phyloP scores from a whole-genome alignment of 2,329 filamentous ascomycete species.

The Colletotrichum aenigma region DNA sequence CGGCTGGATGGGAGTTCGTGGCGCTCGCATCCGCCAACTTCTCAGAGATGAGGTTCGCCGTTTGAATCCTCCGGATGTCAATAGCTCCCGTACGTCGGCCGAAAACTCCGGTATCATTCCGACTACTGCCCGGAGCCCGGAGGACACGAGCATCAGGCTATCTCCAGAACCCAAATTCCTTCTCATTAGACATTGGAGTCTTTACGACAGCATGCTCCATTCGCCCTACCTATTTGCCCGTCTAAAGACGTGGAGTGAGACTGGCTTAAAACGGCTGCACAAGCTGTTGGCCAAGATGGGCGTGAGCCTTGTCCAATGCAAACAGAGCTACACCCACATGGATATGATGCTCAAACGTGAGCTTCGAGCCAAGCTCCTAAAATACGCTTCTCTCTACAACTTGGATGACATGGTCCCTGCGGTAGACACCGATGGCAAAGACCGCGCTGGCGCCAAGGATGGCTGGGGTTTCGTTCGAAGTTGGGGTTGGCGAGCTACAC shows the following conservation, averaged over 20 bases:
- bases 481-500: slow-evolving; percentile 96
- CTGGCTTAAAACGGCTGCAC: slow-evolving; percentile 84
- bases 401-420: slow-evolving; percentile 91
- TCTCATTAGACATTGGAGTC: slow-evolving; percentile 92
- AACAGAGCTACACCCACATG: slow-evolving; percentile 97
- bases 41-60: slow-evolving; percentile 93
- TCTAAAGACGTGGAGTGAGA: slow-evolving; percentile 93
- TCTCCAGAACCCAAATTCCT: slow-evolving; percentile 94
- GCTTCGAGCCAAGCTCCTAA: slow-evolving; percentile 81
- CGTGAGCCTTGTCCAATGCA: slow-evolving; percentile 89
- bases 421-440: slow-evolving; percentile 71
- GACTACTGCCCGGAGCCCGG: slow-evolving; percentile 85
- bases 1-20: slow-evolving; percentile 83
- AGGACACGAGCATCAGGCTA: slow-evolving; percentile 88
- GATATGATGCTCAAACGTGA: slow-evolving; percentile 95
- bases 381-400: slow-evolving; percentile 92
- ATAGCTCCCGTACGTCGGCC: slow-evolving; percentile 64
- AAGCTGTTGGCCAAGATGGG: slow-evolving; percentile 99
- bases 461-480: slow-evolving; percentile 97
- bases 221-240: slow-evolving; percentile 92
- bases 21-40: slow-evolving; percentile 82
- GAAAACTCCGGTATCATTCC: slow-evolving; percentile 84
- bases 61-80: slow-evolving; percentile 78
- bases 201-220: slow-evolving; percentile 98
- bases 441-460: slow-evolving; percentile 77